These are phyloP conservation scores for Saururus chinensis DNA, from an alignment of 164 flowering plant genomes.

Conservation along the genomic window DNA sequence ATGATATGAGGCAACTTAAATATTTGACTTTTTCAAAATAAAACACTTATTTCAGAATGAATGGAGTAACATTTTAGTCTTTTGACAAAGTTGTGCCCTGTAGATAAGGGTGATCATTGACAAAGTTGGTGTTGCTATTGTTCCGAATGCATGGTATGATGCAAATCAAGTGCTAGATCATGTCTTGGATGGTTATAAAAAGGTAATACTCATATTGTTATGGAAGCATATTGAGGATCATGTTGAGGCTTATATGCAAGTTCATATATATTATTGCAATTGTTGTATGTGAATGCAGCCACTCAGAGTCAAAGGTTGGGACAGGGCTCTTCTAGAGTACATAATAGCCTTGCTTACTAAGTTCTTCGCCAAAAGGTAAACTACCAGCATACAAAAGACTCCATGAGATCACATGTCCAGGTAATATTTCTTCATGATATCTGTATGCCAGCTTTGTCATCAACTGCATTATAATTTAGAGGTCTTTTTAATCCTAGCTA, in stretches of 20 bases:
- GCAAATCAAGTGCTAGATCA: constrained; percentile 45
- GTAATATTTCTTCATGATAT: constrained; percentile 19
- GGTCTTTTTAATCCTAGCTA: too few relatives aligned
- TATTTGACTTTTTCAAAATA: too few relatives aligned
- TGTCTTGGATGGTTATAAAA: constrained; percentile 32
- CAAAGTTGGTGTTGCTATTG: constrained; percentile 61
- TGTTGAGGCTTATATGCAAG: too few relatives aligned
- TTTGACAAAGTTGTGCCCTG: constrained; percentile 6
- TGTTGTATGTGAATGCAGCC: constrained; percentile 45
- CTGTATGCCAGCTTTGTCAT: neutral
- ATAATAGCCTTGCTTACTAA: constrained; percentile 52
- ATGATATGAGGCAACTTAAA: too few relatives aligned
- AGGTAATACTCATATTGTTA: too few relatives aligned
- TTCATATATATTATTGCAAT: too few relatives aligned
- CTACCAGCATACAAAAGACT: constrained; percentile 56
- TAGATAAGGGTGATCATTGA: constrained; percentile 71
- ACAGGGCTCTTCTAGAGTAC: constrained; percentile 67
- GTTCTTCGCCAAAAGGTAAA: constrained; percentile 34
- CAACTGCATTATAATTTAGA: neutral
- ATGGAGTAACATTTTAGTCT: too few relatives aligned
- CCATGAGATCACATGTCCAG: constrained; percentile 75
- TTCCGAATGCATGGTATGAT: constrained; percentile 75
- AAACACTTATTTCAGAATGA: too few relatives aligned
- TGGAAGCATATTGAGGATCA: too few relatives aligned
- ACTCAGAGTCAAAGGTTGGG: constrained; percentile 71